These are phyloP conservation scores for Fomitopsis pinicola DNA, from an alignment of 1,284 basidiomycete genomes.

Conservation along the genomic window DNA sequence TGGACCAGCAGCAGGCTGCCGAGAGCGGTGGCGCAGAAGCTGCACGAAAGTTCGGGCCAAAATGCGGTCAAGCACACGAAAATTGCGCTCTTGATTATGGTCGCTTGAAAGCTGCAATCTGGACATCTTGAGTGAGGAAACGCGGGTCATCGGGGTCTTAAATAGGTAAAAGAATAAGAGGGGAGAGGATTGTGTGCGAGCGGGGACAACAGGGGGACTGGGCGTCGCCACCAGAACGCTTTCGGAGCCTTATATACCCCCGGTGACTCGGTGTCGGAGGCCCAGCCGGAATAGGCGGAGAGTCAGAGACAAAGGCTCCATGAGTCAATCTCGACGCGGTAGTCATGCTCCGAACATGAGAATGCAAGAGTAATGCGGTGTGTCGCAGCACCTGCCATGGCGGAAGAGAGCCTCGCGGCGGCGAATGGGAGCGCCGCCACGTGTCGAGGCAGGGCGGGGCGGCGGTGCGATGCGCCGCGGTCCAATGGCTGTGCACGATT, in stretches of 20 bases:
- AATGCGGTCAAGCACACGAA: constrained; percentile 4
- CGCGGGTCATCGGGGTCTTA: constrained; percentile 2
- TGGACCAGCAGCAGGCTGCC: background rate
- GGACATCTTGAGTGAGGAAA: constrained; percentile 2
- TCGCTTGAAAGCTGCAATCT: background rate
- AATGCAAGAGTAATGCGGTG: background rate
- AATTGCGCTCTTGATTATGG: background rate
- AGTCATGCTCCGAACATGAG: background rate
- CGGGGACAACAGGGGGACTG: background rate
- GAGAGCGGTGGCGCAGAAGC: constrained; percentile 1
- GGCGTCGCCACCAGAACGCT: background rate
- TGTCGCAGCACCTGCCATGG: background rate
- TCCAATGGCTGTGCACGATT: background rate
- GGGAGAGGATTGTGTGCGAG: background rate
- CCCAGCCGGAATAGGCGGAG: background rate
- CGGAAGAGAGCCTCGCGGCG: background rate
- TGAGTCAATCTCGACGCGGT: background rate
- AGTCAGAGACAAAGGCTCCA: background rate
- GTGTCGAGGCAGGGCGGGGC: background rate
- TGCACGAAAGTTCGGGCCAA: constrained; percentile 6
- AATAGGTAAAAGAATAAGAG: background rate
- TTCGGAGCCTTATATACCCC: constrained; percentile 9
- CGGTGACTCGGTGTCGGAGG: constrained; percentile 8
- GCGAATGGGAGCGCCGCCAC: background rate
- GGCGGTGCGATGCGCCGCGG: background rate